Percentiles rank a stretch among this genome's conserved stretches.
These are phyloP conservation scores for Hypoxylon sp. DNA, from an alignment of 2,329 filamentous ascomycete genomes.

Conservation along the genomic window DNA sequence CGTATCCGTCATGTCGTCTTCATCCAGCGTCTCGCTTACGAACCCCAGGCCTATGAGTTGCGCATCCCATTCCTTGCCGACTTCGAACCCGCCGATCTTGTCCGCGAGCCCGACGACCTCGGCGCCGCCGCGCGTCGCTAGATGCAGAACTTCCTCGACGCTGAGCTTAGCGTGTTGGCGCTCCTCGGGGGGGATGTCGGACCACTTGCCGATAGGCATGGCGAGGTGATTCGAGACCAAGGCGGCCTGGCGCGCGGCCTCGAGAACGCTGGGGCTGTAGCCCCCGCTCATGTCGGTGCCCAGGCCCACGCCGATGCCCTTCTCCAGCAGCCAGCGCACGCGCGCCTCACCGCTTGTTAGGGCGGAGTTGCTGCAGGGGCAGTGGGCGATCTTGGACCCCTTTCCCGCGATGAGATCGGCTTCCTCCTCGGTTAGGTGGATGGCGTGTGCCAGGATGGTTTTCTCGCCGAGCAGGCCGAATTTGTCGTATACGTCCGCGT, in stretches of 20 bases:
- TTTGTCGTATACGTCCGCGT: constrained; percentile 84
- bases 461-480: constrained; percentile 76
- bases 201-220: constrained; percentile 60
- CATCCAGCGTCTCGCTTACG: constrained; percentile 61
- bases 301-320: constrained; percentile 83
- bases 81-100: constrained; percentile 83
- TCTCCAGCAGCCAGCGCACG: constrained; percentile 80
- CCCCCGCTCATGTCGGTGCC: constrained; percentile 94
- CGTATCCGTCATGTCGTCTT: constrained; percentile 55
- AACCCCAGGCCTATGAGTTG: constrained; percentile 79
- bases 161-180: constrained; percentile 74
- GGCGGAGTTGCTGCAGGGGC: constrained; percentile 87
- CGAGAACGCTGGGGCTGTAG: constrained; percentile 84
- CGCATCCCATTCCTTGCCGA: constrained; percentile 92
- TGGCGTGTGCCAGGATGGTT: constrained; percentile 88
- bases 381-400: constrained; percentile 82
- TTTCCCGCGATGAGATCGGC: constrained; percentile 72
- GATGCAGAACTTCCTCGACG: constrained; percentile 88
- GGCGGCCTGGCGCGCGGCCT: constrained; percentile 84
- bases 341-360: constrained; percentile 84
- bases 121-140: constrained; percentile 91
- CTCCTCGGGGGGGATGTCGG: constrained; percentile 22
- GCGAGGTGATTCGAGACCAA: constrained; percentile 82
- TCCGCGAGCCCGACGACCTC: constrained; percentile 80
- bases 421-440: constrained; percentile 81